A percentile compares a stretch with the other conserved stretches of the same genome.
phyloP scores from a whole-genome alignment of 495 filamentous ascomycete species.

The Cairneyella variabilis region DNA sequence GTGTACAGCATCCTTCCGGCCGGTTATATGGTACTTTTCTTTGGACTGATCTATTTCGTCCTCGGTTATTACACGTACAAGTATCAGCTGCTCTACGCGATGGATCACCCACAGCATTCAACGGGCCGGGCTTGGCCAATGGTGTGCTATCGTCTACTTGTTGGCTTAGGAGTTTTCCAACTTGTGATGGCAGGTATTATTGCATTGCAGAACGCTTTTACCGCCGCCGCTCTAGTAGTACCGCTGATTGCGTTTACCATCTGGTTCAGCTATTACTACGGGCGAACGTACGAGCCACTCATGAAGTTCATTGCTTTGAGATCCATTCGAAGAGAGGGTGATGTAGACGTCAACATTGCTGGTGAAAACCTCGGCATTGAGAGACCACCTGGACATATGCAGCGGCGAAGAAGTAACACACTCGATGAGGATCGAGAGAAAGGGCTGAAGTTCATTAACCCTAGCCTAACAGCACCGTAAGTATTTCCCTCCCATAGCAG shows the following conservation, averaged over 20 bases:
- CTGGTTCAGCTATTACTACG: conserved; percentile 80
- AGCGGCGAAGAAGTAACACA: conserved; percentile 43
- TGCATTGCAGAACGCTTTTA: conserved; percentile 67
- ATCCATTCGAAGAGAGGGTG: conserved; percentile 64
- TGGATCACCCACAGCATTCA: conserved; percentile 95
- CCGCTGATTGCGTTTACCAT: conserved; percentile 75
- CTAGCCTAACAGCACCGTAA: conserved; percentile 63
- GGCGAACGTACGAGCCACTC: conserved; percentile 72
- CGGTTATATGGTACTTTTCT: conserved; percentile 76
- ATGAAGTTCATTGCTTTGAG: conserved; percentile 89
- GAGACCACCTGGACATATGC: conserved; percentile 25
- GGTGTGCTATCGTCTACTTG: conserved; percentile 83
- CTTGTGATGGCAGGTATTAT: conserved; percentile 86
- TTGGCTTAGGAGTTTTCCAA: conserved; percentile 85
- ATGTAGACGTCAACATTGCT: conserved; percentile 31
- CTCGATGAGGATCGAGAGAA: conserved; percentile 66
- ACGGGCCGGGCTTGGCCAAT: conserved; percentile 93
- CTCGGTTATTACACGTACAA: conserved; percentile 95
- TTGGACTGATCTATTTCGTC: conserved; percentile 83
- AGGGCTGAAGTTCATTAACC: conserved; percentile 67
- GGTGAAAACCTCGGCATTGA: conserved; percentile 37
- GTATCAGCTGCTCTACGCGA: conserved; percentile 95
- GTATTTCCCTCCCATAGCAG: conserved; percentile 23
- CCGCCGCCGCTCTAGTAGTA: conserved; percentile 63
- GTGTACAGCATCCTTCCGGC: conserved; percentile 87